phyloP scores from a whole-genome alignment of 257 asterid genomes.

The Echites panduratus region DNA sequence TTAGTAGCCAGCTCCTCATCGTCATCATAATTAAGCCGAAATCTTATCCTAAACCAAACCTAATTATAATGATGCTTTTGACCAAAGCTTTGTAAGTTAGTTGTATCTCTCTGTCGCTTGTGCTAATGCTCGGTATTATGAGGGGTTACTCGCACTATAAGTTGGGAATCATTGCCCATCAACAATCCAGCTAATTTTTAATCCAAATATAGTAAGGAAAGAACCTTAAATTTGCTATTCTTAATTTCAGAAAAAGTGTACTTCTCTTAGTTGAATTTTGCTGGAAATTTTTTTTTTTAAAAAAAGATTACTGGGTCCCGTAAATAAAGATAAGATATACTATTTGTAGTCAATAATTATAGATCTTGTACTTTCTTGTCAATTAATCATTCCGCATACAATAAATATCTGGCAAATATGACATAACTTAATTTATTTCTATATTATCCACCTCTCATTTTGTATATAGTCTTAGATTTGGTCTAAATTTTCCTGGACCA shows the following conservation, averaged over 20 bases:
- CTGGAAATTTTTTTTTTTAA: background rate
- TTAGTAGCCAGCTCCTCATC: background rate
- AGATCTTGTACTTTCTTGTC: background rate
- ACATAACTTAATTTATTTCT: too few relatives aligned
- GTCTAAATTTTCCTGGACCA: too few relatives aligned
- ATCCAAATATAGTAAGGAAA: conserved; percentile 4
- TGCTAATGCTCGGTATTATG: background rate
- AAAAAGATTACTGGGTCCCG: conserved; percentile 5
- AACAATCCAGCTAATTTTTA: conserved; percentile 12
- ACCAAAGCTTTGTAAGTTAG: conserved; percentile 21
- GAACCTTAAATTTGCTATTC: conserved; percentile 3
- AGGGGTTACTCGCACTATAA: background rate
- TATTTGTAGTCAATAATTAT: background rate
- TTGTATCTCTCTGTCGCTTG: conserved; percentile 14
- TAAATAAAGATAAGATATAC: background rate
- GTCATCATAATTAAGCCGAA: conserved; percentile 29
- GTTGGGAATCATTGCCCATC: conserved; percentile 14
- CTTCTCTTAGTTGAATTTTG: conserved; percentile 9
- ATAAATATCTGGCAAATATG: background rate
- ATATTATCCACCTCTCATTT: too few relatives aligned
- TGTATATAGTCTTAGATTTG: too few relatives aligned
- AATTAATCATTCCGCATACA: background rate
- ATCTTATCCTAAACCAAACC: conserved; percentile 36
- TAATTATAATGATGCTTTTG: conserved; percentile 31
- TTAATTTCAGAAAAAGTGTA: conserved; percentile 10